Evolutionary conservation across 306 rosid species (phyloP).

Genomic region (Lathyrus tuberosus): DNA sequence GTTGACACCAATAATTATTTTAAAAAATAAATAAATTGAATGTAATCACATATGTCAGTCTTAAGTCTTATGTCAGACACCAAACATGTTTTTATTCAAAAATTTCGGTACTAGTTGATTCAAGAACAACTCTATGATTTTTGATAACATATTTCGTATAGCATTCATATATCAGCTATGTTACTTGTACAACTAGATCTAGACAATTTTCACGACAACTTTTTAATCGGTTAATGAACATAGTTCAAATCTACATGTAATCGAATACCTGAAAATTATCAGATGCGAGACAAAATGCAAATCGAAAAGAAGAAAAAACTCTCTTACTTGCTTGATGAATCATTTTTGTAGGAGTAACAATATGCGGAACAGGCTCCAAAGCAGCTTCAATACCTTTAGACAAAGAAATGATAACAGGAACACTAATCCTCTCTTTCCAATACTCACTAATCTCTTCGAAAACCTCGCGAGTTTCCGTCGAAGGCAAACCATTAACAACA

Average conservation of each 20-base stretch:
- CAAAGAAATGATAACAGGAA: conserved; percentile 80
- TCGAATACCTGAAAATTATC: too few species aligned
- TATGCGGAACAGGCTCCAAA: conserved; percentile 80
- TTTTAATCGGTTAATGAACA: background rate
- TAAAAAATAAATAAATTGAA: too few species aligned
- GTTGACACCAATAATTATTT: too few species aligned
- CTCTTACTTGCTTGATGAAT: conserved; percentile 83
- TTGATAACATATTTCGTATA: background rate
- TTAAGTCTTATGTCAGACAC: too few species aligned
- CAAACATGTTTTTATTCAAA: too few species aligned
- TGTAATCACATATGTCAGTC: too few species aligned
- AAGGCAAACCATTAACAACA: conserved; percentile 95
- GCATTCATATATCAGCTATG: background rate
- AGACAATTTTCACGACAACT: background rate
- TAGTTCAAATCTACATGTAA: background rate
- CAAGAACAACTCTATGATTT: background rate
- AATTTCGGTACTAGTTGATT: too few species aligned
- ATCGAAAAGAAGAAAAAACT: conserved; percentile 6
- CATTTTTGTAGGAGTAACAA: conserved; percentile 87
- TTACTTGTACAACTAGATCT: background rate
- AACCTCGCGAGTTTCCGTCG: conserved; percentile 82
- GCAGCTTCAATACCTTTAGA: conserved; percentile 94
- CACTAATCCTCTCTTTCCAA: conserved; percentile 88
- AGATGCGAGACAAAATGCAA: background rate
- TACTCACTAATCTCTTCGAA: conserved; percentile 84